Percentiles rank a stretch among this genome's conserved stretches.
Evolutionary conservation across 2,329 filamentous ascomycete genomes (phyloP).

Genomic region (Fusarium illudens): DNA sequence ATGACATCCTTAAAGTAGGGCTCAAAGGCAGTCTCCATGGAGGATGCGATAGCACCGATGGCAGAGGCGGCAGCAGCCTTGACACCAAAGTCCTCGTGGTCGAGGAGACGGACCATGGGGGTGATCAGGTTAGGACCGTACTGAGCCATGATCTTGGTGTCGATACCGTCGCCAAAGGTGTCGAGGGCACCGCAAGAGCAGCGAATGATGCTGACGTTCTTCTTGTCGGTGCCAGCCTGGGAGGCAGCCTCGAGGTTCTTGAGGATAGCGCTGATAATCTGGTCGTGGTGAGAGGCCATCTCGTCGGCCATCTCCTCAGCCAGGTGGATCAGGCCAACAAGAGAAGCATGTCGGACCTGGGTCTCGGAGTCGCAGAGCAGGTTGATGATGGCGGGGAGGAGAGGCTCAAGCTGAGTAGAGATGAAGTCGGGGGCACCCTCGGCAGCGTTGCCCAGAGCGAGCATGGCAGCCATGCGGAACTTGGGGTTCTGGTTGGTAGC

Average conservation of each 20-base stretch:
- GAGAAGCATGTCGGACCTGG: constrained; percentile 84
- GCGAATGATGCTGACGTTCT: constrained; percentile 86
- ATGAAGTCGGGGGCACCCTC: constrained; percentile 98
- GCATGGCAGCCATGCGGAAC: constrained; percentile 87
- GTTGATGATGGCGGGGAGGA: constrained; percentile 85
- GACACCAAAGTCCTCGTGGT: constrained; percentile 85
- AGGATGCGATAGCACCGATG: constrained; percentile 87
- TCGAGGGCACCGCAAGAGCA: constrained; percentile 91
- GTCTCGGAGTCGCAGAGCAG: constrained; percentile 85
- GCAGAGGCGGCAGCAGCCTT: constrained; percentile 91
- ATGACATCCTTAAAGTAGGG: constrained; percentile 95
- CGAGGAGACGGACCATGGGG: constrained; percentile 83
- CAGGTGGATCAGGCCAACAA: constrained; percentile 87
- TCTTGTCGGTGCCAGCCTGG: constrained; percentile 73
- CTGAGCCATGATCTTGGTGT: constrained; percentile 75
- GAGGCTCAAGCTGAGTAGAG: constrained; percentile 85
- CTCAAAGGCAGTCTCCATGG: constrained; percentile 82
- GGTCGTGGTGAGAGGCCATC: constrained; percentile 83
- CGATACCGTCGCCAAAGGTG: constrained; percentile 88
- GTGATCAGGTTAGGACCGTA: constrained; percentile 87
- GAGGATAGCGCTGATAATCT: constrained; percentile 83
- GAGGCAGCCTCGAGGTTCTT: constrained; percentile 88
- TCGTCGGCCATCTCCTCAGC: constrained; percentile 95
- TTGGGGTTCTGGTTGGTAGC: constrained; percentile 78
- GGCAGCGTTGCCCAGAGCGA: constrained; percentile 91